These are phyloP conservation scores for Naganishia sp. DNA, from an alignment of 1,284 basidiomycete genomes.

Conservation along the genomic window DNA sequence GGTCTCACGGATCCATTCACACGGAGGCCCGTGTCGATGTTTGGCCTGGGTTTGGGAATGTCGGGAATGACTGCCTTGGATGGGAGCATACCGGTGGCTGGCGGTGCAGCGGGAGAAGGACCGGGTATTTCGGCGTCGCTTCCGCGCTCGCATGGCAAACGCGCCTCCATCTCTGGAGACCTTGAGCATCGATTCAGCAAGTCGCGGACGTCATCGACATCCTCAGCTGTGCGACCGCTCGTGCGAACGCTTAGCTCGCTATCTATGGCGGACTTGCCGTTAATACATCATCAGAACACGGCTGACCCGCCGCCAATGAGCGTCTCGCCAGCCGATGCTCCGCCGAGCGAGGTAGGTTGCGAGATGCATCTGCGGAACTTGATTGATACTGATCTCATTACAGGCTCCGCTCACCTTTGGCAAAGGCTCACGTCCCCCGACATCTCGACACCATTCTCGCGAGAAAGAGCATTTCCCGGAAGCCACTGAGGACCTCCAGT, in stretches of 20 bases:
- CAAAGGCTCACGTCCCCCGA: slow-evolving; percentile 17
- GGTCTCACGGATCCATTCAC: slow-evolving; percentile 31
- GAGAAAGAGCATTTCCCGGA: slow-evolving; percentile 1
- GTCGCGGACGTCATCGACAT: slow-evolving; percentile 29
- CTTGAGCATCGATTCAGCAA: slow-evolving; percentile 15
- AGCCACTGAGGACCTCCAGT: not conserved
- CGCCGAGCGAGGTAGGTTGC: slow-evolving; percentile 29
- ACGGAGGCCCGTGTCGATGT: slow-evolving; percentile 28
- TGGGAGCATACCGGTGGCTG: slow-evolving; percentile 4
- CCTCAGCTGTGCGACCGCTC: slow-evolving; percentile 31
- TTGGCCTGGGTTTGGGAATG: slow-evolving; percentile 31
- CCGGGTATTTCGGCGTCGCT: slow-evolving; percentile 11
- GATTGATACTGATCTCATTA: not conserved
- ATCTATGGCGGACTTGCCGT: slow-evolving; percentile 30
- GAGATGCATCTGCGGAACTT: not conserved
- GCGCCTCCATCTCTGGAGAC: slow-evolving; percentile 22
- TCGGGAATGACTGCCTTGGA: slow-evolving; percentile 33
- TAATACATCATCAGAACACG: slow-evolving; percentile 15
- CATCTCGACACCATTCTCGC: slow-evolving; percentile 13
- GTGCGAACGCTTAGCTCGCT: slow-evolving; percentile 31
- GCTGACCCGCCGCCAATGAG: slow-evolving; percentile 34
- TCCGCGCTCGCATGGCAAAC: slow-evolving; percentile 19
- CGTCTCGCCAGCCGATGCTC: slow-evolving; percentile 33
- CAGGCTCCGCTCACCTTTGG: slow-evolving; percentile 23
- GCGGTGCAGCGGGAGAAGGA: slow-evolving; percentile 21